A percentile compares a stretch with the other conserved stretches of the same genome.
phyloP scores from a whole-genome alignment of 2,329 filamentous ascomycete species.

The Rutstroemia sp. region DNA sequence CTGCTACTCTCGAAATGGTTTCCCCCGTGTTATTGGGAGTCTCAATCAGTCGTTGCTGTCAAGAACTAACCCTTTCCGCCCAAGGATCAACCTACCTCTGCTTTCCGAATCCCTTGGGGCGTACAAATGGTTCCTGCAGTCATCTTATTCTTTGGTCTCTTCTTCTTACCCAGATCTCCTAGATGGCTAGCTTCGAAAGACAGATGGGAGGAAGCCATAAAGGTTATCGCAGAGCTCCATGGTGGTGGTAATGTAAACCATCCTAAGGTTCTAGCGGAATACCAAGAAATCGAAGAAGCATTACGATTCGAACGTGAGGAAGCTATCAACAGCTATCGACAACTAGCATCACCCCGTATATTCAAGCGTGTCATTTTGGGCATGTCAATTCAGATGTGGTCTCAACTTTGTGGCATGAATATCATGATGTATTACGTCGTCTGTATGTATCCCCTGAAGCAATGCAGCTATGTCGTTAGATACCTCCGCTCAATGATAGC shows the following conservation, averaged over 20 bases:
- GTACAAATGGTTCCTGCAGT: slow-evolving; percentile 50
- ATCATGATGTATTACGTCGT: slow-evolving; percentile 63
- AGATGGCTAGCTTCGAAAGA: slow-evolving; percentile 64
- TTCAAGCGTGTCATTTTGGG: slow-evolving; percentile 65
- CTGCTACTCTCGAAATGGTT: too few species aligned
- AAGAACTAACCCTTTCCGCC: neutral
- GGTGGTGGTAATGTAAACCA: slow-evolving; percentile 48
- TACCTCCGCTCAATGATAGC: too few species aligned
- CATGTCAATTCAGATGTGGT: slow-evolving; percentile 69
- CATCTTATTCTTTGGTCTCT: slow-evolving; percentile 46
- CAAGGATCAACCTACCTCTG: slow-evolving; percentile 39
- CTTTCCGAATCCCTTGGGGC: slow-evolving; percentile 56
- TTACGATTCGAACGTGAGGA: slow-evolving; percentile 67
- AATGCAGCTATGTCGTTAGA: neutral
- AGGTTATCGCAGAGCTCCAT: slow-evolving; percentile 51
- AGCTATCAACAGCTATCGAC: slow-evolving; percentile 60
- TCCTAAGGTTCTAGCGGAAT: slow-evolving; percentile 55
- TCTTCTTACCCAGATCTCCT: slow-evolving; percentile 58
- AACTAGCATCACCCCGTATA: slow-evolving; percentile 65
- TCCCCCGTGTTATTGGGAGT: too few species aligned
- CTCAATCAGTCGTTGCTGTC: neutral
- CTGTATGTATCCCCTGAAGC: slow-evolving; percentile 33
- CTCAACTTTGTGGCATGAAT: slow-evolving; percentile 68
- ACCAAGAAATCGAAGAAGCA: slow-evolving; percentile 62
- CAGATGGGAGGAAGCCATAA: slow-evolving; percentile 56